Conservation (phyloP, 1,284 basidiomycete genomes). For the Boletellus deceptivus region DNA sequence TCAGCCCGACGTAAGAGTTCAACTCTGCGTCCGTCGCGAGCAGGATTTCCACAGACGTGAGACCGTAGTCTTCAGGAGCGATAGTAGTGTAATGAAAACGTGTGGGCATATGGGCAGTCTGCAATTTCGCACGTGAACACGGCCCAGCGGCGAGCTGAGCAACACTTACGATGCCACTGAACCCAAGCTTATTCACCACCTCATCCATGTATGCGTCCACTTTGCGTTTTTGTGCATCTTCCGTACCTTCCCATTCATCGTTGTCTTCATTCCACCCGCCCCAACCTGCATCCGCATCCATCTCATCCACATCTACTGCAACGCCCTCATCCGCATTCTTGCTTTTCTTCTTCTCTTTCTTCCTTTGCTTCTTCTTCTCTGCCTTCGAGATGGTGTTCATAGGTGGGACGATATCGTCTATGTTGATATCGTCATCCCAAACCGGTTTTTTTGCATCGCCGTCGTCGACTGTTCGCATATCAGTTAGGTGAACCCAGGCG, state of each 20-base stretch:
- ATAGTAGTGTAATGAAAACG: constrained; percentile 91
- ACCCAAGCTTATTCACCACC: constrained; percentile 85
- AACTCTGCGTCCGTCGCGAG: constrained; percentile 92
- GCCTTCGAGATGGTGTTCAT: constrained; percentile 33
- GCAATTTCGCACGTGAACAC: constrained; percentile 6
- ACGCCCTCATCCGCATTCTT: constrained; percentile 45
- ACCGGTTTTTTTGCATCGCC: constrained; percentile 69
- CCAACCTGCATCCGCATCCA: constrained; percentile 61
- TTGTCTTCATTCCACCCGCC: constrained; percentile 41
- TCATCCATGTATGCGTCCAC: constrained; percentile 89
- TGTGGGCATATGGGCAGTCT: constrained; percentile 89
- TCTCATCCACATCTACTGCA: constrained; percentile 65
- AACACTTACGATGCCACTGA: constrained; percentile 86
- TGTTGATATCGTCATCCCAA: constrained; percentile 89
- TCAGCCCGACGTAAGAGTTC: constrained; percentile 87
- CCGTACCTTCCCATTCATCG: constrained; percentile 78
- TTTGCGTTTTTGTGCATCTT: constrained; percentile 80
- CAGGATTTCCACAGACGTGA: constrained; percentile 87
- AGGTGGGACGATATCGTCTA: constrained; percentile 60
- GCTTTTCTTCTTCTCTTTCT: constrained; percentile 55
- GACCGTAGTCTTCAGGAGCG: constrained; percentile 64
- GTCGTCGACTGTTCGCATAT: constrained; percentile 23
- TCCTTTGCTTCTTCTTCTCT: constrained; percentile 48
- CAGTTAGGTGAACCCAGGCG: background rate
- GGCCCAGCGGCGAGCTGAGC: constrained; percentile 1